Conservation (phyloP, 768 basidiomycete genomes). For the Agaricus blazei region DNA sequence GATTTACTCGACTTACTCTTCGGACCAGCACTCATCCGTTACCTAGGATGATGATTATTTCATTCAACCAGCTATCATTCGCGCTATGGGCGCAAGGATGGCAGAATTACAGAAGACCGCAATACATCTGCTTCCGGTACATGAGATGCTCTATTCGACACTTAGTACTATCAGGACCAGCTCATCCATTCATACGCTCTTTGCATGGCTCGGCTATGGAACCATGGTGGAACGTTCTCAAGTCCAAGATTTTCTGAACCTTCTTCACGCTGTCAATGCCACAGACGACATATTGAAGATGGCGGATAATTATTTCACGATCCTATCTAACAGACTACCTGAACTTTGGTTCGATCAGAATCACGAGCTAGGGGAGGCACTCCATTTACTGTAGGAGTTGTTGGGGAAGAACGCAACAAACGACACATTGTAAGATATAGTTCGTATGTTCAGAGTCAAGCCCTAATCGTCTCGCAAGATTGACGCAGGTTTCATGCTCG, state of each 20-base stretch:
- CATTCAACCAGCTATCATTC: conserved; percentile 51
- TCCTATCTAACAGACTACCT: conserved; percentile 49
- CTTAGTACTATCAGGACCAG: conserved; percentile 37
- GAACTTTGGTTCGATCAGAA: conserved; percentile 64
- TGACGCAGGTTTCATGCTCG: conserved; percentile 40
- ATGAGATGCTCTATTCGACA: conserved; percentile 53
- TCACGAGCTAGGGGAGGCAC: conserved; percentile 56
- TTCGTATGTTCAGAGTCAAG: too few relatives aligned
- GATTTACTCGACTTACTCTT: background rate
- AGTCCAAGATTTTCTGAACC: conserved; percentile 41
- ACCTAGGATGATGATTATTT: conserved; percentile 67
- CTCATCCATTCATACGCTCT: conserved; percentile 42
- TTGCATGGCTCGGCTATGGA: conserved; percentile 68
- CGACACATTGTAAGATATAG: conserved; percentile 47
- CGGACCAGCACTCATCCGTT: conserved; percentile 3
- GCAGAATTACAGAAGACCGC: conserved; percentile 18
- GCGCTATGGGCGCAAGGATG: conserved; percentile 40
- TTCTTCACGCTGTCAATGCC: conserved; percentile 38
- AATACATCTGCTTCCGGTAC: conserved; percentile 55
- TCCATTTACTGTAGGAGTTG: conserved; percentile 55
- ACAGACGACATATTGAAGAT: conserved; percentile 50
- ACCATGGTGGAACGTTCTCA: conserved; percentile 42
- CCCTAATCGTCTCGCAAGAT: conserved; percentile 23
- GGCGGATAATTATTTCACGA: conserved; percentile 68
- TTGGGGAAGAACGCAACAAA: conserved; percentile 54